A percentile compares a stretch with the other conserved stretches of the same genome.
Evolutionary conservation across 2,329 filamentous ascomycete species (phyloP).

Genomic region (Penicillium sclerotiorum): DNA sequence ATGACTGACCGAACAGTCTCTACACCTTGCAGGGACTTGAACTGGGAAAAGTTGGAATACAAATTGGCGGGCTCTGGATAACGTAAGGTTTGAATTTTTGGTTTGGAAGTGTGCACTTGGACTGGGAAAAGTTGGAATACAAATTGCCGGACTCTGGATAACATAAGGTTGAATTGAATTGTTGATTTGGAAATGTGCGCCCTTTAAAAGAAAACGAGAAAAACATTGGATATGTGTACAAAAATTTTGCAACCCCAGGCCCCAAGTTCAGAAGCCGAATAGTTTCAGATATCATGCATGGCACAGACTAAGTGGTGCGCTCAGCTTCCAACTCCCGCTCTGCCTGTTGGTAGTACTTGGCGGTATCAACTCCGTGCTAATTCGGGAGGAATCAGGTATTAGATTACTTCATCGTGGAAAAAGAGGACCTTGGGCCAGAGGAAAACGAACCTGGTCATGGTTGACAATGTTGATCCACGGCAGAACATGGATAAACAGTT

Average conservation of each 20-base stretch:
- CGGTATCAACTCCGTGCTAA: conserved; percentile 93
- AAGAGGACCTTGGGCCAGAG: not conserved
- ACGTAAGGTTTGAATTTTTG: no score
- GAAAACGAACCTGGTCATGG: conserved; percentile 68
- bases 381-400: not conserved
- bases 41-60: no score
- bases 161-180: conserved; percentile 21
- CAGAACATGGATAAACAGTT: conserved; percentile 78
- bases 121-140: no score
- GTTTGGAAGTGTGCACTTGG: no score
- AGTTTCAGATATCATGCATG: conserved; percentile 1
- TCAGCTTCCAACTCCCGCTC: conserved; percentile 91
- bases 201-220: conserved; percentile 17
- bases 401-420: not conserved
- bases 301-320: conserved; percentile 42
- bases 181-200: conserved; percentile 25
- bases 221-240: conserved; percentile 32
- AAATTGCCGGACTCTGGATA: conserved; percentile 12
- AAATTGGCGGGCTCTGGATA: no score
- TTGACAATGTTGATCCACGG: conserved; percentile 99
- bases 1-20: not conserved
- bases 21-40: not conserved
- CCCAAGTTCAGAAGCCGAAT: conserved; percentile 10
- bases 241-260: conserved; percentile 20
- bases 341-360: conserved; percentile 96